Percentiles rank a stretch among this genome's conserved stretches.
phyloP scores from a whole-genome alignment of 768 basidiomycete genomes.

The Tulasnella sp. region DNA sequence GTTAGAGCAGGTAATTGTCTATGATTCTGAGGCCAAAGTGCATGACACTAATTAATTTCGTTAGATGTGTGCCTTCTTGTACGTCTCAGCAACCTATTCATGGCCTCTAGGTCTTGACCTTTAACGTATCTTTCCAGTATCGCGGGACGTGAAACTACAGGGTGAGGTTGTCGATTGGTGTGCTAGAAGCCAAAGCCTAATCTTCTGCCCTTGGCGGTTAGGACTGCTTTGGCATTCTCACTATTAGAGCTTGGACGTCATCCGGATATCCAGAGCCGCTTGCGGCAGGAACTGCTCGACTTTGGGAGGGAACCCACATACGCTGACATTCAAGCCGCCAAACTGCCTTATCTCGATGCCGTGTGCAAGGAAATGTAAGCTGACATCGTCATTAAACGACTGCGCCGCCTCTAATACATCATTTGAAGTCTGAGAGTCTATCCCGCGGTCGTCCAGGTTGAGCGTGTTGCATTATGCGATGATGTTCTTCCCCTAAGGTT shows the following conservation, averaged over 20 bases:
- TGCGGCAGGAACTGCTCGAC: slow-evolving; percentile 49
- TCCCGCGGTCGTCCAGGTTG: slow-evolving; percentile 48
- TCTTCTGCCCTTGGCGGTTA: not conserved
- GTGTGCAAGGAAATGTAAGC: slow-evolving; percentile 50
- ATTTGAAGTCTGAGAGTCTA: slow-evolving; percentile 47
- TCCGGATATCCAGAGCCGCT: slow-evolving; percentile 46
- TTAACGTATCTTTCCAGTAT: slow-evolving; percentile 40
- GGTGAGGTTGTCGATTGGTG: slow-evolving; percentile 19
- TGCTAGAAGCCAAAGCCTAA: not conserved
- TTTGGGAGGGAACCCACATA: slow-evolving; percentile 44
- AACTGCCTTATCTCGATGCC: slow-evolving; percentile 50
- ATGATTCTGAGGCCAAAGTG: not conserved
- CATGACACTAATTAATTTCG: slow-evolving; percentile 33
- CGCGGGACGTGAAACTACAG: slow-evolving; percentile 53
- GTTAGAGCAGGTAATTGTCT: slow-evolving; percentile 36
- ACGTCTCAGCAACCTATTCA: not conserved
- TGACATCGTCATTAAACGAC: not conserved
- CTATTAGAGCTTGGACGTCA: slow-evolving; percentile 49
- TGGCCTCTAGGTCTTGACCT: not conserved
- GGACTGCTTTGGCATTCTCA: slow-evolving; percentile 46
- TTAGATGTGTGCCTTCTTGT: slow-evolving; percentile 45
- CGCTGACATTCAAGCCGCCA: slow-evolving; percentile 45
- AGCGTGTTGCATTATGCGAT: slow-evolving; percentile 50
- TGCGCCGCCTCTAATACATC: not conserved
- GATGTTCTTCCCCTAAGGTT: slow-evolving; percentile 51